A percentile compares a stretch with the other conserved stretches of the same genome.
Conservation (phyloP, 768 basidiomycete species). For the Heimioporus sp. region DNA sequence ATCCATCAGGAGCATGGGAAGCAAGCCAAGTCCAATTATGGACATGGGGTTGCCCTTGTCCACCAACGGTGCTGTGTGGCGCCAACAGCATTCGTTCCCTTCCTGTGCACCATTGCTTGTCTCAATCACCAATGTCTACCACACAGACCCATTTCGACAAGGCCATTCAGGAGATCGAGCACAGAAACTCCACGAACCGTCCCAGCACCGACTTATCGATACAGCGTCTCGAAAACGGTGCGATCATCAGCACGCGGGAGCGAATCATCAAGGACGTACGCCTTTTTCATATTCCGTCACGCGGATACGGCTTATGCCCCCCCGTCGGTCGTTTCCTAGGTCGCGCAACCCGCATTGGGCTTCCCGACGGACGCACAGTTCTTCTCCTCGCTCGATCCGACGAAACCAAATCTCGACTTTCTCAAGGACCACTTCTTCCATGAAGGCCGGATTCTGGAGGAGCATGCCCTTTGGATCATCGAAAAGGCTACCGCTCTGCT, state of each 20-base stretch:
- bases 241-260: constrained; percentile 23
- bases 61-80: constrained; percentile 11
- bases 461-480: constrained; percentile 68
- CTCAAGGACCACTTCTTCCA: constrained; percentile 77
- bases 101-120: constrained; percentile 9
- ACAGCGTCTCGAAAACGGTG: constrained; percentile 25
- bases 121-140: constrained; percentile 19
- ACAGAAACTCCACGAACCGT: constrained; percentile 22
- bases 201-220: constrained; percentile 19
- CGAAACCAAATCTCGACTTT: constrained; percentile 70
- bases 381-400: constrained; percentile 61
- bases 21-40: constrained; percentile 16
- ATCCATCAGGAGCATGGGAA: background rate
- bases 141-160: constrained; percentile 25
- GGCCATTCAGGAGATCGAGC: constrained; percentile 28
- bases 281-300: background rate
- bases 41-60: background rate
- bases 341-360: constrained; percentile 61
- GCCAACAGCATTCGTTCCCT: background rate
- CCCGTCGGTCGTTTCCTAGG: constrained; percentile 37
- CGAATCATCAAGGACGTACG: constrained; percentile 27
- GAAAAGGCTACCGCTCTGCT: constrained; percentile 56
- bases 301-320: background rate
- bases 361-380: constrained; percentile 74
- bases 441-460: constrained; percentile 63